phyloP scores from a whole-genome alignment of 2,329 filamentous ascomycete species.

The Colletotrichum sp. region DNA sequence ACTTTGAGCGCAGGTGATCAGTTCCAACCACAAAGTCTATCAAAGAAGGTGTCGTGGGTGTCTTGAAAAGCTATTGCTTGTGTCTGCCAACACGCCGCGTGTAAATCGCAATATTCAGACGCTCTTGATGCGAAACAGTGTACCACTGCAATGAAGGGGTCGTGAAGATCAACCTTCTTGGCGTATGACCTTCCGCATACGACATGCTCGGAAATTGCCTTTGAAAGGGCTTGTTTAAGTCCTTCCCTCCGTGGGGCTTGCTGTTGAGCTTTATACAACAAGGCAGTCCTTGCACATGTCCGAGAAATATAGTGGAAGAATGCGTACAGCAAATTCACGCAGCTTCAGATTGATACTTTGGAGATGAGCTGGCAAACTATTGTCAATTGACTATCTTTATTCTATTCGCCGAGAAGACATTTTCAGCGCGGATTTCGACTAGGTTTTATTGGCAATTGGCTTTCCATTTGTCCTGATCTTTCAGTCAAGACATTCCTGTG shows the following conservation, averaged over 20 bases:
- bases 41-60: background rate
- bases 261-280: background rate
- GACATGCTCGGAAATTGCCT: background rate
- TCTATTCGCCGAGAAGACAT: background rate
- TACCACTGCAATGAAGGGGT: background rate
- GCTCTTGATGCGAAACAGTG: background rate
- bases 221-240: background rate
- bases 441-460: background rate
- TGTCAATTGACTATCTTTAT: background rate
- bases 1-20: background rate
- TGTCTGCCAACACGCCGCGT: background rate
- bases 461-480: background rate
- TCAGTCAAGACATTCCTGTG: background rate
- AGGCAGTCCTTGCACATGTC: background rate
- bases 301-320: background rate
- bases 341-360: background rate
- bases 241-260: background rate
- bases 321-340: background rate
- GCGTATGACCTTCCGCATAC: background rate
- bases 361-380: background rate
- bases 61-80: background rate
- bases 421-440: background rate
- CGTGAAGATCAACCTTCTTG: background rate
- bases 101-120: background rate
- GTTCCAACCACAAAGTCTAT: background rate